Percentiles rank a stretch among this genome's conserved stretches.
These are phyloP conservation scores for Mycena crocata DNA, from an alignment of 768 basidiomycete genomes.

Conservation along the genomic window DNA sequence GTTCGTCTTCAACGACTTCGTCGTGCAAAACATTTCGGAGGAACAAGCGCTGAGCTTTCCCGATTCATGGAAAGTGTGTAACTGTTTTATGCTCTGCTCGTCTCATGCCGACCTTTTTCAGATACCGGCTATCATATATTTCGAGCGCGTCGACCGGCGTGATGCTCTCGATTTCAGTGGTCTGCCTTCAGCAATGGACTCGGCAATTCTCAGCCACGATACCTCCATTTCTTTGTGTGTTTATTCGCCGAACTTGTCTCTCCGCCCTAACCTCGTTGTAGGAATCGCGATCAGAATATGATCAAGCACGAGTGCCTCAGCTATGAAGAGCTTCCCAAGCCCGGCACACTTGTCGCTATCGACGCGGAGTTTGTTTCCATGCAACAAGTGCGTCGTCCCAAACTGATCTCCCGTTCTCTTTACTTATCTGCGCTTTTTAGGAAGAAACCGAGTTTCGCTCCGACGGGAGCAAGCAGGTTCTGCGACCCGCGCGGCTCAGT, in stretches of 20 bases:
- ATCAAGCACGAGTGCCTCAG: slow-evolving; percentile 85
- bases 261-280: slow-evolving; percentile 41
- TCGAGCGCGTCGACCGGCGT: slow-evolving; percentile 78
- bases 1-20: slow-evolving; percentile 98
- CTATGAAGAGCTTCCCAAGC: slow-evolving; percentile 81
- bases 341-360: slow-evolving; percentile 92
- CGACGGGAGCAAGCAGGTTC: slow-evolving; percentile 92
- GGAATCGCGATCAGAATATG: slow-evolving; percentile 77
- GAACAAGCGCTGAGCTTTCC: slow-evolving; percentile 90
- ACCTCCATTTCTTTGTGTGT: slow-evolving; percentile 88
- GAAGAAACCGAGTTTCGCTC: slow-evolving; percentile 97
- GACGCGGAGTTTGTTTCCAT: slow-evolving; percentile 98
- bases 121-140: slow-evolving; percentile 92
- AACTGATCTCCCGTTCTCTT: background rate
- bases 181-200: slow-evolving; percentile 76
- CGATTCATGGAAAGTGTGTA: slow-evolving; percentile 87
- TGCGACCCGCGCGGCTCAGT: slow-evolving; percentile 91
- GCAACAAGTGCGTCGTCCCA: slow-evolving; percentile 75
- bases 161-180: slow-evolving; percentile 70
- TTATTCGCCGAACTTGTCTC: background rate
- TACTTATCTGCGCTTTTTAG: slow-evolving; percentile 48
- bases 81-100: background rate
- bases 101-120: slow-evolving; percentile 47
- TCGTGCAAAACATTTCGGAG: slow-evolving; percentile 86
- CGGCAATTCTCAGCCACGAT: slow-evolving; percentile 83